Evolutionary conservation across 1,284 basidiomycete species (phyloP).

Genomic region (Cryptococcus hybrid): DNA sequence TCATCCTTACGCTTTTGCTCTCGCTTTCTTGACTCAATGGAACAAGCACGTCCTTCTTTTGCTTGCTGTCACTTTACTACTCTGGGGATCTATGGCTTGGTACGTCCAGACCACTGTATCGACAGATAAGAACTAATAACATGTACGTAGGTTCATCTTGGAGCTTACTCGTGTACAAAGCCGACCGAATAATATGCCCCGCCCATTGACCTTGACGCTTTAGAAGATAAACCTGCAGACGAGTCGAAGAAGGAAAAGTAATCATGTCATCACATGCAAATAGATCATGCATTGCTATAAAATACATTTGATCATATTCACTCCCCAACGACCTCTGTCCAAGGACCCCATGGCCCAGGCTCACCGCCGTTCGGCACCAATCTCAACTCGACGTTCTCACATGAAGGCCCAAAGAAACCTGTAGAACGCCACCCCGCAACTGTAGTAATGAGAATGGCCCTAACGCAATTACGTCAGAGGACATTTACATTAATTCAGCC

Average conservation of each 20-base stretch:
- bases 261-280: neutral
- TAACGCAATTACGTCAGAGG: constrained; percentile 9
- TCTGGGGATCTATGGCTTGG: constrained; percentile 49
- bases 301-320: too few species aligned
- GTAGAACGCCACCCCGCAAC: constrained; percentile 44
- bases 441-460: constrained; percentile 45
- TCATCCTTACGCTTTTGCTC: constrained; percentile 41
- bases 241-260: neutral
- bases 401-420: constrained; percentile 46
- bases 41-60: constrained; percentile 44
- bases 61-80: constrained; percentile 26
- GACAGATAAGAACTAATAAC: neutral
- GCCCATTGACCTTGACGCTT: constrained; percentile 4
- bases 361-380: constrained; percentile 12
- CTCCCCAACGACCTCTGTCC: constrained; percentile 31
- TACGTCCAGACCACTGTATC: constrained; percentile 4
- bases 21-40: constrained; percentile 42
- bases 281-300: too few species aligned
- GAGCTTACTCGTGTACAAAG: constrained; percentile 40
- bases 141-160: constrained; percentile 40
- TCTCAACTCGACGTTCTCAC: constrained; percentile 50
- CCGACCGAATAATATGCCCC: constrained; percentile 43
- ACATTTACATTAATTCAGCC: neutral
- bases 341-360: constrained; percentile 35
- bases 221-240: neutral